A percentile compares a stretch with the other conserved stretches of the same genome.
These are phyloP conservation scores for Phytophthora melonis DNA, from an alignment of 352 stramenopile species.

Conservation along the genomic window DNA sequence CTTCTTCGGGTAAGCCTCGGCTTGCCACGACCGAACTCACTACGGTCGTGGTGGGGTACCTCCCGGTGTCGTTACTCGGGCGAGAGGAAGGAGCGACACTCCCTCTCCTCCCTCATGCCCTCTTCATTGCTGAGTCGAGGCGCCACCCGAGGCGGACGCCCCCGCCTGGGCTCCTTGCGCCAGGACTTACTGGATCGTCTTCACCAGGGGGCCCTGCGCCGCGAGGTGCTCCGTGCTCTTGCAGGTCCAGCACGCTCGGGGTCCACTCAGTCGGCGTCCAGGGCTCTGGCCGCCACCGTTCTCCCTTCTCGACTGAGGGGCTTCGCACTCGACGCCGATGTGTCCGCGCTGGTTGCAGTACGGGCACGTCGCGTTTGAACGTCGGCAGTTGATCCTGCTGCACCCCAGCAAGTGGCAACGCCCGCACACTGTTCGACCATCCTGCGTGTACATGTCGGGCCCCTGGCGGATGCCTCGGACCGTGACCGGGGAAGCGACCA, in stretches of 20 bases:
- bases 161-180: neutral
- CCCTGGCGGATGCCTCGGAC: neutral
- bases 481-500: neutral
- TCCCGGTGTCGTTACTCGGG: neutral
- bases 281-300: neutral
- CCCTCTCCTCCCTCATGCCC: neutral
- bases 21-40: neutral
- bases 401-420: neutral
- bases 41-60: neutral
- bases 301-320: neutral
- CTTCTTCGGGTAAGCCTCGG: no score
- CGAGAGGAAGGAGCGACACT: constrained; percentile 1
- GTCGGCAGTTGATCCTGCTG: neutral
- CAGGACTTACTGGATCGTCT: neutral
- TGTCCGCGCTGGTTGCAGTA: neutral
- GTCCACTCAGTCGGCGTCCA: neutral
- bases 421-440: neutral
- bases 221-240: neutral
- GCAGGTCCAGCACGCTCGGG: neutral
- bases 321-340: neutral
- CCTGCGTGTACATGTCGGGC: neutral
- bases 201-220: neutral
- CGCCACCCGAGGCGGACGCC: neutral
- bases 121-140: neutral
- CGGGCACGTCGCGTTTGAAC: neutral